Conservation (phyloP, 2,329 filamentous ascomycete genomes). For the Aspergillus persii region DNA sequence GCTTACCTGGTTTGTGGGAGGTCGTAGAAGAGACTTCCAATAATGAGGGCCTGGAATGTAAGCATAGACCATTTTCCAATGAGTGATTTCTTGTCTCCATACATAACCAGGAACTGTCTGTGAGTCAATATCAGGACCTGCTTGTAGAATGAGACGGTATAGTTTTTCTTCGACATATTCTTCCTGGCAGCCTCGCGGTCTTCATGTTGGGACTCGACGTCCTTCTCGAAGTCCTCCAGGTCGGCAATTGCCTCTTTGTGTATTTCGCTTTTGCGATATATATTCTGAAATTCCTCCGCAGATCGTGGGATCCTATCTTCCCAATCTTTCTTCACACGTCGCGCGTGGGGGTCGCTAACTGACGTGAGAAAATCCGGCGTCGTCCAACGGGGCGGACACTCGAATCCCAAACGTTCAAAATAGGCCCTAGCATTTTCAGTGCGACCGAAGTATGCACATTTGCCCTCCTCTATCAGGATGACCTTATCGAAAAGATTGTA, state of each 20-base stretch:
- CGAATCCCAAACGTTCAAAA: conserved; percentile 70
- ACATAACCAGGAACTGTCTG: conserved; percentile 52
- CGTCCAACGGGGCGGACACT: conserved; percentile 68
- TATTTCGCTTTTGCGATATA: conserved; percentile 50
- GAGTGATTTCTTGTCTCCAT: conserved; percentile 53
- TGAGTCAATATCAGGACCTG: conserved; percentile 57
- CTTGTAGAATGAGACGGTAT: conserved; percentile 51
- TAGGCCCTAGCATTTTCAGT: conserved; percentile 64
- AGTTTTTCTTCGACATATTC: conserved; percentile 50
- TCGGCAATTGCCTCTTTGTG: conserved; percentile 47
- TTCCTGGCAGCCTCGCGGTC: conserved; percentile 41
- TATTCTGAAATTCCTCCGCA: conserved; percentile 54
- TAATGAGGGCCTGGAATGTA: conserved; percentile 45
- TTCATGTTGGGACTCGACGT: conserved; percentile 42
- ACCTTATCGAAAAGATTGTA: conserved; percentile 66
- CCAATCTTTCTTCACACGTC: conserved; percentile 45
- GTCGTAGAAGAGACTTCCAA: conserved; percentile 54
- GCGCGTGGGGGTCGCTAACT: conserved; percentile 63
- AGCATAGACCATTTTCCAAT: conserved; percentile 52
- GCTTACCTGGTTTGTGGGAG: conserved; percentile 48
- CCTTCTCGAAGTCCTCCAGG: conserved; percentile 54
- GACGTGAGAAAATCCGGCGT: conserved; percentile 76
- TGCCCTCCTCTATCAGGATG: conserved; percentile 64
- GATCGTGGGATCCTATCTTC: conserved; percentile 53
- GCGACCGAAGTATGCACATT: conserved; percentile 69